Evolutionary conservation across 2,329 filamentous ascomycete species (phyloP).

Genomic region (Cyphellophora europaea): DNA sequence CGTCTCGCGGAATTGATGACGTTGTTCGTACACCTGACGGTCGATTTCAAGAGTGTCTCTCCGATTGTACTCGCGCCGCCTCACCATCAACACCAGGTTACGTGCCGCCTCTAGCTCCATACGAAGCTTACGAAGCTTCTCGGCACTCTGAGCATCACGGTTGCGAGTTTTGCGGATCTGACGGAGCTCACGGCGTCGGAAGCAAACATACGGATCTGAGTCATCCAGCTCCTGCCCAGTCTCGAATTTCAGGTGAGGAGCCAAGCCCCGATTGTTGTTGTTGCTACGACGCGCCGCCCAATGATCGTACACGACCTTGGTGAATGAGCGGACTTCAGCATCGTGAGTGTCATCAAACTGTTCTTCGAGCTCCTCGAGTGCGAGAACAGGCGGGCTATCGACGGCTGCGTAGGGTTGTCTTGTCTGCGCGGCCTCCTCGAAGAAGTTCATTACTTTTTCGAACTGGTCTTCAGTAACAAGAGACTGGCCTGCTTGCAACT

Average conservation of each 20-base stretch:
- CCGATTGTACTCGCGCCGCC: conserved; percentile 70
- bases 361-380: conserved; percentile 66
- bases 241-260: conserved; percentile 71
- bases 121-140: conserved; percentile 86
- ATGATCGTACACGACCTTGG: conserved; percentile 77
- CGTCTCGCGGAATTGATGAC: conserved; percentile 71
- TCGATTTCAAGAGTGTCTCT: conserved; percentile 68
- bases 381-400: conserved; percentile 71
- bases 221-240: conserved; percentile 91
- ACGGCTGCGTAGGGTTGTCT: conserved; percentile 84
- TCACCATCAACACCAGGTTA: conserved; percentile 66
- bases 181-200: conserved; percentile 86
- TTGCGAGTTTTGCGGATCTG: conserved; percentile 91
- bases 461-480: conserved; percentile 79
- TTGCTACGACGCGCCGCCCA: conserved; percentile 67
- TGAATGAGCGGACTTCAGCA: conserved; percentile 46
- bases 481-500: conserved; percentile 52
- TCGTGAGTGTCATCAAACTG: conserved; percentile 52
- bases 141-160: conserved; percentile 84
- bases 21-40: conserved; percentile 71
- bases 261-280: conserved; percentile 61
- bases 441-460: conserved; percentile 88
- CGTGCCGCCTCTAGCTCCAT: conserved; percentile 85
- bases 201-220: conserved; percentile 94
- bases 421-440: conserved; percentile 74